phyloP scores from a whole-genome alignment of 768 basidiomycete genomes.

The Xerocomellus chrysenteron region DNA sequence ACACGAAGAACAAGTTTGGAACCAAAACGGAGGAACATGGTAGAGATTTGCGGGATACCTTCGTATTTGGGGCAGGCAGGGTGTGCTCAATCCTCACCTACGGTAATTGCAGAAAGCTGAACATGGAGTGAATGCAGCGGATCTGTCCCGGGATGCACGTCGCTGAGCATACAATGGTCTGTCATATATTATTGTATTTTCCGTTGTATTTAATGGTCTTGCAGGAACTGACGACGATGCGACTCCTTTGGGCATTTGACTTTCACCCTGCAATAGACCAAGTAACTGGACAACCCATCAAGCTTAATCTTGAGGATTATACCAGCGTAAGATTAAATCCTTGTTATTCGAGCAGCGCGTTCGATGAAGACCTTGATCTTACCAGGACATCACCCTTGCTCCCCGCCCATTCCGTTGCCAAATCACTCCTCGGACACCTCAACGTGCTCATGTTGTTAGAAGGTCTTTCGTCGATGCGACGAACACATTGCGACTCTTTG shows the following conservation, averaged over 20 bases:
- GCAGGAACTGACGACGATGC: conserved; percentile 3
- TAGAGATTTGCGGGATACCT: conserved; percentile 4
- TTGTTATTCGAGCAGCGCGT: neutral
- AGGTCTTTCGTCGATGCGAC: conserved; percentile 4
- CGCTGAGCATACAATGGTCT: conserved; percentile 3
- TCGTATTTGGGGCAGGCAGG: conserved; percentile 3
- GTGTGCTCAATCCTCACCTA: neutral
- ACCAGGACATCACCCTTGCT: neutral
- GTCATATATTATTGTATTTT: neutral
- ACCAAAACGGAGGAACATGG: conserved; percentile 2
- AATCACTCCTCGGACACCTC: neutral
- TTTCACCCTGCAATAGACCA: neutral
- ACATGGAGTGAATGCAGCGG: neutral
- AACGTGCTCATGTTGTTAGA: neutral
- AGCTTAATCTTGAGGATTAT: neutral
- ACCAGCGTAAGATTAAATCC: neutral
- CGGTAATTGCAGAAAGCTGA: neutral
- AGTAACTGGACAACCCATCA: neutral
- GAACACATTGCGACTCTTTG: neutral
- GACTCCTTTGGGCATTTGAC: conserved; percentile 5
- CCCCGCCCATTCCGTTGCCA: conserved; percentile 5
- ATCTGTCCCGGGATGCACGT: conserved; percentile 6
- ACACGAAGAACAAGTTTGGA: neutral
- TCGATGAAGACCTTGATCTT: neutral
- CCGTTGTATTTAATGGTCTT: neutral